A percentile compares a stretch with the other conserved stretches of the same genome.
phyloP scores from a whole-genome alignment of 2,329 filamentous ascomycete species.

The Colletotrichum eleusines region DNA sequence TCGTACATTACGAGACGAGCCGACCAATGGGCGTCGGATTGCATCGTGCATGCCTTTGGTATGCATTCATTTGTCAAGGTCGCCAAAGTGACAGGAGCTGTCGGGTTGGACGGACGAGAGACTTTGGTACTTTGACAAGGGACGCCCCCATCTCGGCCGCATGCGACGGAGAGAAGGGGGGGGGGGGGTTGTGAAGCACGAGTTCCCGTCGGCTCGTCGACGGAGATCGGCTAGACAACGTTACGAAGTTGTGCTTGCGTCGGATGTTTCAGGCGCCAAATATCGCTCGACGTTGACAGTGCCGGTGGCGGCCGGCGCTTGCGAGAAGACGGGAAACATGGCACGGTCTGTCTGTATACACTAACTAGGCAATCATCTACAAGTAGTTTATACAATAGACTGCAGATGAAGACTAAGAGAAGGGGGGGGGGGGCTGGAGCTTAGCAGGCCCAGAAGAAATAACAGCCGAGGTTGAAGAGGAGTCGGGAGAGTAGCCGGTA shows the following conservation, averaged over 20 bases:
- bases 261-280: background rate
- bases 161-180: background rate
- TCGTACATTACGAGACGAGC: background rate
- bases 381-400: background rate
- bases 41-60: constrained; percentile 15
- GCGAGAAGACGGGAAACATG: background rate
- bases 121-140: background rate
- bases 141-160: background rate
- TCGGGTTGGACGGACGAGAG: background rate
- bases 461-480: constrained; percentile 20
- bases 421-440: background rate
- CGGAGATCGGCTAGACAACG: background rate
- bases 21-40: constrained; percentile 11
- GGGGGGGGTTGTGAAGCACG: background rate
- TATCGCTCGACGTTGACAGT: background rate
- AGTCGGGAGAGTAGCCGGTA: background rate
- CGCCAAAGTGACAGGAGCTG: constrained; percentile 3
- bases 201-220: background rate
- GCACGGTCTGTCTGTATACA: background rate
- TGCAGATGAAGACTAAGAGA: constrained; percentile 15
- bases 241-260: background rate
- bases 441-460: constrained; percentile 21
- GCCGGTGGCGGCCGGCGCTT: background rate
- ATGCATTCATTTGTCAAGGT: background rate
- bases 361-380: too few relatives aligned